Base-by-base conservation (phyloP, 2,329 filamentous ascomycete species). In the Trichocomaceae sp. region DNA sequence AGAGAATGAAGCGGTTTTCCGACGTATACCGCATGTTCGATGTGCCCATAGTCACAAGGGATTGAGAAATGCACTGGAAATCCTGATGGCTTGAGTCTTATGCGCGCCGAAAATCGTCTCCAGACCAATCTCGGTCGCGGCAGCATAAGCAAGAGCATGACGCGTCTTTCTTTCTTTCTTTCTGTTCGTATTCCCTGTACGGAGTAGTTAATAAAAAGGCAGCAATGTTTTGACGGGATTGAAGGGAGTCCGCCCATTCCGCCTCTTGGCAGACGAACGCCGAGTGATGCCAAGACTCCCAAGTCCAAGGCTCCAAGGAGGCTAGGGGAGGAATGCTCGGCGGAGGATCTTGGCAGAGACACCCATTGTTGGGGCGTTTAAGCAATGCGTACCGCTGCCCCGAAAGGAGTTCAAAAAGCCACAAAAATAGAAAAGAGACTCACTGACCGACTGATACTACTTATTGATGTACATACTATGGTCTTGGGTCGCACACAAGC, bases 21-120 rank as follows among this genome's bases (percentile, higher is more conserved):
- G 64, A 20, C 48, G 61, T 35, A 59, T 64, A 47, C 64, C 63
- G 33, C 62, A 66, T 63, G 64, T 64, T 17, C 55, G 64, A 44
- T 66, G 64, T 62, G 63, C 64, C 35, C 59, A 60, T 51, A 66
- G 63, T 39, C 48, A 62, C 41, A 63, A 61, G 47, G 61, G 62
- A 5, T 46, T 66, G 55, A 59, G 64, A 57, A 59, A 64, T 58
- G 61, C 64, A 9, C n/a, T 62, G 10, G 63, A 64, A 47, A 59
- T 64, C 20, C 56, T 55, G 33, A 57, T 48, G 56, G 49, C 56
- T 55, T 57, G 51, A 58, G 31, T 12, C n/a, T 19, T 41, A 19
- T 20, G n/a, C 15, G 15, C n/a, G n/a, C n/a, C n/a, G n/a, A n/a
- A n/a, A n/a, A 4, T 19, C 17, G 20, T 20, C 8, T 41, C n/a